Percentiles rank a stretch among this genome's conserved stretches.
These are phyloP conservation scores for Cynara cardunculus DNA, from an alignment of 129 eudicot species.

Conservation along the genomic window DNA sequence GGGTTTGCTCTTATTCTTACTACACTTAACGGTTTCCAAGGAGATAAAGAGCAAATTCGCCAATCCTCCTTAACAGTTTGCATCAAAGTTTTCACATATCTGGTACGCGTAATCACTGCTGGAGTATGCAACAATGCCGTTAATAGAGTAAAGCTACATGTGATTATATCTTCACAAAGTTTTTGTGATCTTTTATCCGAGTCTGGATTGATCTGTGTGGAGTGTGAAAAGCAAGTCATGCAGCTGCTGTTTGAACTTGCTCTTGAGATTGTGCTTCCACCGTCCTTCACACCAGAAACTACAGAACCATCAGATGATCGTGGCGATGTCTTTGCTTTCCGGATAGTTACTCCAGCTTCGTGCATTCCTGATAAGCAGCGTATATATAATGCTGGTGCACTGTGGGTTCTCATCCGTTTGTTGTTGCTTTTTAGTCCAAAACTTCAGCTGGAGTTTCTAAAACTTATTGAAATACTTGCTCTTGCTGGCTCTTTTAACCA, in stretches of 20 bases:
- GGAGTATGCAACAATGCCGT: constrained; percentile 71
- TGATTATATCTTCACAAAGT: constrained; percentile 63
- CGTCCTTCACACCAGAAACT: constrained; percentile 60
- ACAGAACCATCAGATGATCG: constrained; percentile 31
- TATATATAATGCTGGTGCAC: constrained; percentile 82
- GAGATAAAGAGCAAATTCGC: constrained; percentile 44
- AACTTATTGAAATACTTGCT: constrained; percentile 73
- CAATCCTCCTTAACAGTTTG: constrained; percentile 34
- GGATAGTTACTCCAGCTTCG: constrained; percentile 50
- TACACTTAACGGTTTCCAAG: constrained; percentile 73
- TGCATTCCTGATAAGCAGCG: constrained; percentile 54
- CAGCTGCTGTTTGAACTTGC: constrained; percentile 90
- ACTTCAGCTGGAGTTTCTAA: constrained; percentile 75
- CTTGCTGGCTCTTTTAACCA: constrained; percentile 80
- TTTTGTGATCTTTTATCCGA: constrained; percentile 79
- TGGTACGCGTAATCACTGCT: constrained; percentile 76
- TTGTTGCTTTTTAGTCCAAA: constrained; percentile 81
- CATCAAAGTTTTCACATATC: constrained; percentile 68
- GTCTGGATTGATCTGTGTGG: constrained; percentile 82
- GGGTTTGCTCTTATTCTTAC: constrained; percentile 90
- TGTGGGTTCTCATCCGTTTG: constrained; percentile 77
- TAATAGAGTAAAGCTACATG: constrained; percentile 70
- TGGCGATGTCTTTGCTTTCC: constrained; percentile 45
- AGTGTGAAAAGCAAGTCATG: constrained; percentile 78
- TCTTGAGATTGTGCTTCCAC: constrained; percentile 82